These are phyloP conservation scores for Pseudocercospora fijiensis DNA, from an alignment of 2,329 filamentous ascomycete genomes.

Conservation along the genomic window DNA sequence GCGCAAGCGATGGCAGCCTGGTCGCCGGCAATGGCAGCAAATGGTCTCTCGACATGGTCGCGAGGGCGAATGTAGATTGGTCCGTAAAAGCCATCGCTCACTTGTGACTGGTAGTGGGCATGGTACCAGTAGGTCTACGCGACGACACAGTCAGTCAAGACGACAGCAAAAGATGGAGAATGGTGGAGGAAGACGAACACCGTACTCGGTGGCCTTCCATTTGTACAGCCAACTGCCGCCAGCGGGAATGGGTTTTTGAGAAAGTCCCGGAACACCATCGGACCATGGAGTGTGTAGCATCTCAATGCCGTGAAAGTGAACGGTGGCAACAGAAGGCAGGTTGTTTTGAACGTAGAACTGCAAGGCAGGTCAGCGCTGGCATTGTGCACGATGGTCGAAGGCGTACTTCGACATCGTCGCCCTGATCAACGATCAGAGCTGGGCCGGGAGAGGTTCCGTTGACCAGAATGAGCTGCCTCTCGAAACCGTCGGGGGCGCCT, in stretches of 20 bases:
- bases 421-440: conserved; percentile 19
- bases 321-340: conserved; percentile 16
- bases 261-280: conserved; percentile 28
- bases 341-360: conserved; percentile 23
- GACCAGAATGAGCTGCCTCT: conserved; percentile 20
- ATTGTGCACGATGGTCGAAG: neutral
- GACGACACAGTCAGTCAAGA: neutral
- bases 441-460: conserved; percentile 24
- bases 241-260: conserved; percentile 26
- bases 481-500: conserved; percentile 20
- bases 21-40: conserved; percentile 9
- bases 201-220: conserved; percentile 21
- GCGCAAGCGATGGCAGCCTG: conserved; percentile 14
- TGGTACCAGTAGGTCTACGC: conserved; percentile 18
- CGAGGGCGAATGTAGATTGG: conserved; percentile 20
- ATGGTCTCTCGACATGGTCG: conserved; percentile 3
- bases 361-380: neutral
- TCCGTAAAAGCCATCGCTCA: conserved; percentile 24
- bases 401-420: conserved; percentile 25
- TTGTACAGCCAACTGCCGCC: conserved; percentile 20
- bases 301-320: conserved; percentile 29
- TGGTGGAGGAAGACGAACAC: neutral
- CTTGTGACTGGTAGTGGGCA: conserved; percentile 19
- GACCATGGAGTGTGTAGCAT: conserved; percentile 26
- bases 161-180: too few species aligned